phyloP scores from a whole-genome alignment of 1,284 basidiomycete genomes.

The Ceratobasidium sp. region DNA sequence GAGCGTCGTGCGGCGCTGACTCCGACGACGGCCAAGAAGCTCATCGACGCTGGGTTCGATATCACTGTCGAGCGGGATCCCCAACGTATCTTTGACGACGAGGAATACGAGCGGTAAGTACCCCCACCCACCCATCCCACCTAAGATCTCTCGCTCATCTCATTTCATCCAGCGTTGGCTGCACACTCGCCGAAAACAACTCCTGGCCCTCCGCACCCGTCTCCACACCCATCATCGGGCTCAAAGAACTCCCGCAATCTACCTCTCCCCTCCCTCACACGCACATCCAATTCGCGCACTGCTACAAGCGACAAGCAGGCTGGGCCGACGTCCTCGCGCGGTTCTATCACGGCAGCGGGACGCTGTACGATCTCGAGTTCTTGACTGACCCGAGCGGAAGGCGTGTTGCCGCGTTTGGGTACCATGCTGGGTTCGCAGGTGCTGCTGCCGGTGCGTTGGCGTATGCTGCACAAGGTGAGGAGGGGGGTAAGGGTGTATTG shows the following conservation, averaged over 20 bases:
- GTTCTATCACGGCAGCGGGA: conserved; percentile 88
- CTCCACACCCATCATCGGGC: conserved; percentile 87
- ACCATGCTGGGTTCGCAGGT: conserved; percentile 97
- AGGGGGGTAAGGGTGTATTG: conserved; percentile 55
- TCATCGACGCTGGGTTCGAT: conserved; percentile 92
- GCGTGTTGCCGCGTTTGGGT: conserved; percentile 99
- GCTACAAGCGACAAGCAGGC: conserved; percentile 96
- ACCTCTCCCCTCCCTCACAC: conserved; percentile 86
- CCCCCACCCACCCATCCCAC: not conserved
- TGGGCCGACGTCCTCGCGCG: conserved; percentile 91
- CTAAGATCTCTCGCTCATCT: conserved; percentile 17
- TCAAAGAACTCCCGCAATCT: conserved; percentile 93
- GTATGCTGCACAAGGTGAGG: conserved; percentile 72
- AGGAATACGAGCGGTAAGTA: conserved; percentile 90
- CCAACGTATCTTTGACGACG: conserved; percentile 95
- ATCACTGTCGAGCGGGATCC: conserved; percentile 94
- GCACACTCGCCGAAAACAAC: conserved; percentile 89
- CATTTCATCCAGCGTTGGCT: conserved; percentile 74
- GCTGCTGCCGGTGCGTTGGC: conserved; percentile 94
- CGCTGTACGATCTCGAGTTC: conserved; percentile 97
- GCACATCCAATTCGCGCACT: conserved; percentile 99
- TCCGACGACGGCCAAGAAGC: conserved; percentile 88
- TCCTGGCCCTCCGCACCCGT: conserved; percentile 86
- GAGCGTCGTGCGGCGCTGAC: conserved; percentile 95
- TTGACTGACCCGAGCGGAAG: conserved; percentile 85